These are phyloP conservation scores for Colletotrichum theobromicola DNA, from an alignment of 2,329 filamentous ascomycete genomes.

Conservation along the genomic window DNA sequence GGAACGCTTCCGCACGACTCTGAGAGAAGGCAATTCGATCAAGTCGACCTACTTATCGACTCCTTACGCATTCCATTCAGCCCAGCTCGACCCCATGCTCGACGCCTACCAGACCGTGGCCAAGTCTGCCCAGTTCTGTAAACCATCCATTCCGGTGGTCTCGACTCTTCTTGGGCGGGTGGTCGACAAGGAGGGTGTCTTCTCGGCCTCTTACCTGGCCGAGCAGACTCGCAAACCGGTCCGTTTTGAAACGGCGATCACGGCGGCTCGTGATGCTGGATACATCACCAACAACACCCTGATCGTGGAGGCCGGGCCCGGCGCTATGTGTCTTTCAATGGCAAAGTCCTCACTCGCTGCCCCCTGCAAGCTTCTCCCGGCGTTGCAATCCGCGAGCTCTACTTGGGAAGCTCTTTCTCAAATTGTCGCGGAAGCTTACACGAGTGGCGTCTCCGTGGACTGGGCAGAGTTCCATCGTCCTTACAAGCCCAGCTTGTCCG, in stretches of 20 bases:
- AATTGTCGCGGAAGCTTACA: slow-evolving; percentile 62
- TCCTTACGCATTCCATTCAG: slow-evolving; percentile 58
- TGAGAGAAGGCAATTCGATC: slow-evolving; percentile 37
- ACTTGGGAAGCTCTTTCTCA: slow-evolving; percentile 67
- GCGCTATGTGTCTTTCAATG: slow-evolving; percentile 70
- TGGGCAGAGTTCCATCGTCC: slow-evolving; percentile 73
- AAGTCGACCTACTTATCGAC: slow-evolving; percentile 49
- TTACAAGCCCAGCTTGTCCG: slow-evolving; percentile 41
- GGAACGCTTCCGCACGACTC: slow-evolving; percentile 43
- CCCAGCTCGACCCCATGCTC: slow-evolving; percentile 58
- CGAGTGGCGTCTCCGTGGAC: slow-evolving; percentile 65
- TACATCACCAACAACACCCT: slow-evolving; percentile 66
- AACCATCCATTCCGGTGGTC: slow-evolving; percentile 64
- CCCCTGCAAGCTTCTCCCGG: slow-evolving; percentile 57
- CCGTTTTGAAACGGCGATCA: slow-evolving; percentile 65
- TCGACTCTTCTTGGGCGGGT: slow-evolving; percentile 68
- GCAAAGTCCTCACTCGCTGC: slow-evolving; percentile 63
- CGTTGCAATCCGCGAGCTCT: slow-evolving; percentile 66
- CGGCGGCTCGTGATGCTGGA: slow-evolving; percentile 54
- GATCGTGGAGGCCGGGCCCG: slow-evolving; percentile 75
- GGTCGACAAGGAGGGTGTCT: slow-evolving; percentile 46
- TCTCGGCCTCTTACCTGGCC: slow-evolving; percentile 64
- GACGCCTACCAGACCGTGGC: slow-evolving; percentile 60
- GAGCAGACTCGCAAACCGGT: slow-evolving; percentile 68
- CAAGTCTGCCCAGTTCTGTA: slow-evolving; percentile 37